Percentiles rank a stretch among this genome's conserved stretches.
These are phyloP conservation scores for Zoysia japonica DNA, from an alignment of 176 grass and related monocot species.

Conservation along the genomic window DNA sequence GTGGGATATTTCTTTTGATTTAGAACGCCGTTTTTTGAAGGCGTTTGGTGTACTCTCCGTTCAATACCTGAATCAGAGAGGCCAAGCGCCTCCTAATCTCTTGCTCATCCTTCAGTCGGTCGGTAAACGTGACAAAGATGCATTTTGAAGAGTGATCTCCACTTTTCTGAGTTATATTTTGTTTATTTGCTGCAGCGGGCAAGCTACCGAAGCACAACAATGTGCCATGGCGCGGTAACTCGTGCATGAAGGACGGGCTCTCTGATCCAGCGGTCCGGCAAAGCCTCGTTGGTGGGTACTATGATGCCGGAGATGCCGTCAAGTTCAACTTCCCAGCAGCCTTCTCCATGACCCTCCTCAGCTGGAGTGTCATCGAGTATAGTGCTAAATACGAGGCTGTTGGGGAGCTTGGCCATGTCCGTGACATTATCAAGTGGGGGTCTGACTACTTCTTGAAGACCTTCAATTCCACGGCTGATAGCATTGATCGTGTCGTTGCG, in stretches of 20 bases:
- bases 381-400: slow-evolving; percentile 78
- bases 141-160: slow-evolving; percentile 1
- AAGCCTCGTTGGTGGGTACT: slow-evolving; percentile 76
- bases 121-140: neutral
- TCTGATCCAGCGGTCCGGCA: slow-evolving; percentile 56
- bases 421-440: slow-evolving; percentile 85
- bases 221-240: slow-evolving; percentile 80
- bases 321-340: slow-evolving; percentile 89
- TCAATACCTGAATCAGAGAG: neutral
- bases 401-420: slow-evolving; percentile 78
- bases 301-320: slow-evolving; percentile 69
- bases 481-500: slow-evolving; percentile 58
- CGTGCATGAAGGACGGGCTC: slow-evolving; percentile 78
- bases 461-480: slow-evolving; percentile 78
- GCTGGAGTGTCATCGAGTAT: slow-evolving; percentile 98
- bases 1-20: no score
- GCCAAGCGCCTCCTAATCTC: neutral
- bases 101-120: slow-evolving; percentile 13
- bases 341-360: slow-evolving; percentile 89
- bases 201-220: slow-evolving; percentile 84
- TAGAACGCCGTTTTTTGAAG: no score
- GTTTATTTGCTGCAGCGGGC: slow-evolving; percentile 58
- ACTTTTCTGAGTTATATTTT: neutral
- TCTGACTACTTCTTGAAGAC: slow-evolving; percentile 90
- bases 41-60: neutral